Evolutionary conservation across 768 basidiomycete genomes (phyloP).

Genomic region (Auricularia sp.): DNA sequence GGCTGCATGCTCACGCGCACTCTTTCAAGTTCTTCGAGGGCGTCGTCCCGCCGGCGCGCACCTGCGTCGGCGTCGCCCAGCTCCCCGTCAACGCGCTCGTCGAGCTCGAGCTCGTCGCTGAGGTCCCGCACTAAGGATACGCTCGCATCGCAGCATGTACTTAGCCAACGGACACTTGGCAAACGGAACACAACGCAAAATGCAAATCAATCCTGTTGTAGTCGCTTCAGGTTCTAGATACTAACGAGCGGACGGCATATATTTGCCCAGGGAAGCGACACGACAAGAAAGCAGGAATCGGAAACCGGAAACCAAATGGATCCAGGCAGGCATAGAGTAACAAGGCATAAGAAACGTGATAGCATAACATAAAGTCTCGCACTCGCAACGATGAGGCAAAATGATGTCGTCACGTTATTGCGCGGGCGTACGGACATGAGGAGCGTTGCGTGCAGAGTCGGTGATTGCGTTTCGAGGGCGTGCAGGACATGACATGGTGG

Average conservation of each 20-base stretch:
- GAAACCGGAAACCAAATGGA: too few relatives aligned
- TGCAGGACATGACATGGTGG: not conserved
- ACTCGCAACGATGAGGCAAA: not conserved
- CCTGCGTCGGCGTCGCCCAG: constrained; percentile 44
- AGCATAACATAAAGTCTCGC: too few relatives aligned
- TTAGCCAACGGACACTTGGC: not conserved
- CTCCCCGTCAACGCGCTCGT: constrained; percentile 45
- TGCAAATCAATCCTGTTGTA: too few relatives aligned
- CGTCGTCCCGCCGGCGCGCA: constrained; percentile 41
- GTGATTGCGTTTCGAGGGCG: not conserved
- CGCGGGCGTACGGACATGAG: not conserved
- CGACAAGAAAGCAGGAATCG: too few relatives aligned
- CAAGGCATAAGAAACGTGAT: too few relatives aligned
- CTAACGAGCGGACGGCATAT: too few relatives aligned
- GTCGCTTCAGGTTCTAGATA: too few relatives aligned
- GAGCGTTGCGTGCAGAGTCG: too few relatives aligned
- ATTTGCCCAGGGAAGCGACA: too few relatives aligned
- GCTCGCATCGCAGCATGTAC: not conserved
- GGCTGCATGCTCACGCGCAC: not conserved
- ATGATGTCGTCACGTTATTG: not conserved
- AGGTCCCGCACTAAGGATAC: constrained; percentile 16
- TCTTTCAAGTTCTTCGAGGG: constrained; percentile 35
- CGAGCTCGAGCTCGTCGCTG: constrained; percentile 54
- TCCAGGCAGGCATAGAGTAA: too few relatives aligned
- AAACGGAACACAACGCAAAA: too few relatives aligned